Percentiles rank a stretch among this genome's conserved stretches.
Evolutionary conservation across 2,329 filamentous ascomycete genomes (phyloP).

Genomic region (Penicillium italicum): DNA sequence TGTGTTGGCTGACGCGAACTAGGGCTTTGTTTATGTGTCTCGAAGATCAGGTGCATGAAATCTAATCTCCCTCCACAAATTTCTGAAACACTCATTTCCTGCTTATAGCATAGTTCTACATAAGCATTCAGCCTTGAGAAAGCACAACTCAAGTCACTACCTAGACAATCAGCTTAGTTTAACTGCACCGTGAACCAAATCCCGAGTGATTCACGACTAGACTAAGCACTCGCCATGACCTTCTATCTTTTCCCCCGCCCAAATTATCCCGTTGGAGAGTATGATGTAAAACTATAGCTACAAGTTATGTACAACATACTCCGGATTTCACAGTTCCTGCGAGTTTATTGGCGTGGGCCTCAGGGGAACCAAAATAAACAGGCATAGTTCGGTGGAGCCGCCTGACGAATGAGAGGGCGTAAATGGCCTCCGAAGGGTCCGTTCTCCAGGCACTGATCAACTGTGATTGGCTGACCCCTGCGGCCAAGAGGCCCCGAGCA

Average conservation of each 20-base stretch:
- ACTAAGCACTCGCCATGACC: neutral
- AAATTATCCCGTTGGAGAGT: too few relatives aligned
- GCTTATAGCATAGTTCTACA: neutral
- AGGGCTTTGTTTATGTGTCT: conserved; percentile 4
- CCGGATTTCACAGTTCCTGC: neutral
- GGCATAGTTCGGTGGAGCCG: conserved; percentile 15
- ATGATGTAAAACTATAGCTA: neutral
- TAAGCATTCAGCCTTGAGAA: neutral
- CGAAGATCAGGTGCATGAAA: neutral
- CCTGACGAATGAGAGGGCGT: conserved; percentile 5
- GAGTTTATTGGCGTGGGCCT: neutral
- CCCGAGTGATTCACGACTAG: neutral
- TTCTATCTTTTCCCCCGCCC: neutral
- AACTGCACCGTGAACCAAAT: neutral
- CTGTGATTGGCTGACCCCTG: conserved; percentile 18
- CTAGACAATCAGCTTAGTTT: neutral
- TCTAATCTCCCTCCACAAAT: neutral
- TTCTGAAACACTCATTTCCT: conserved; percentile 7
- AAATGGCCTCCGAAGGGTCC: neutral
- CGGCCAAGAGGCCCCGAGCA: conserved; percentile 52
- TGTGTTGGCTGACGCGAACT: neutral
- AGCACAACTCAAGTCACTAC: neutral
- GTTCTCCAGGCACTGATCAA: conserved; percentile 8
- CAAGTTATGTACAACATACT: neutral
- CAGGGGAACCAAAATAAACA: conserved; percentile 15